These are phyloP conservation scores for Gamarada debralockiae DNA, from an alignment of 495 filamentous ascomycete genomes.

Conservation along the genomic window DNA sequence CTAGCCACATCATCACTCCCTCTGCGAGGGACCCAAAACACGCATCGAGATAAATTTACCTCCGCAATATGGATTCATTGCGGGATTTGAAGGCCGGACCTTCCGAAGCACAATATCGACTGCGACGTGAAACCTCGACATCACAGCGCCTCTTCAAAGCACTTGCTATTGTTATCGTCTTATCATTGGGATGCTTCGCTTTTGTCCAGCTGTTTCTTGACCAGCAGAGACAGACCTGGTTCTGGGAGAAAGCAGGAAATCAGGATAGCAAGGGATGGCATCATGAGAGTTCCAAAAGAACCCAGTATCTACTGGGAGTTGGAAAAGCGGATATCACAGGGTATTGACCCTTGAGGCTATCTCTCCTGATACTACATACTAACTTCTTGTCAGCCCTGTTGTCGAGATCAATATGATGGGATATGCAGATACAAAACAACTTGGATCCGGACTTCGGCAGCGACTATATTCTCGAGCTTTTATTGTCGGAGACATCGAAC, in stretches of 20 bases:
- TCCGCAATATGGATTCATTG: slow-evolving; percentile 3
- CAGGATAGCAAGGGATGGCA: background rate
- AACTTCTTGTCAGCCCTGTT: slow-evolving; percentile 56
- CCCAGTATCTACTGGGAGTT: slow-evolving; percentile 77
- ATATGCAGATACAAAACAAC: slow-evolving; percentile 83
- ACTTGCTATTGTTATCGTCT: background rate
- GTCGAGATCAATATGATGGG: slow-evolving; percentile 91
- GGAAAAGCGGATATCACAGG: slow-evolving; percentile 96
- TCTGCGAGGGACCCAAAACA: background rate
- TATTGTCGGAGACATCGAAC: slow-evolving; percentile 68
- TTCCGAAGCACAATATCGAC: slow-evolving; percentile 1
- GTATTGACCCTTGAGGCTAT: slow-evolving; percentile 31
- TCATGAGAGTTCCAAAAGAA: slow-evolving; percentile 20
- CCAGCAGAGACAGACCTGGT: background rate
- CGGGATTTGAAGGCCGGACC: slow-evolving; percentile 16
- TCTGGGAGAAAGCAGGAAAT: slow-evolving; percentile 2
- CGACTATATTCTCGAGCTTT: slow-evolving; percentile 88
- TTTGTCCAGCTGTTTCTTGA: background rate
- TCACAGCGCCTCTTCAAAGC: background rate
- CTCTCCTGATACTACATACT: slow-evolving; percentile 7
- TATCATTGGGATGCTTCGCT: background rate
- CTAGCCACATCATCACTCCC: background rate
- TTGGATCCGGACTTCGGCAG: slow-evolving; percentile 85
- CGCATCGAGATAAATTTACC: background rate
- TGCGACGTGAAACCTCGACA: background rate